Evolutionary conservation across 805 yeast genomes (phyloP).

Genomic region (Kregervanrija pseudodelftensis): DNA sequence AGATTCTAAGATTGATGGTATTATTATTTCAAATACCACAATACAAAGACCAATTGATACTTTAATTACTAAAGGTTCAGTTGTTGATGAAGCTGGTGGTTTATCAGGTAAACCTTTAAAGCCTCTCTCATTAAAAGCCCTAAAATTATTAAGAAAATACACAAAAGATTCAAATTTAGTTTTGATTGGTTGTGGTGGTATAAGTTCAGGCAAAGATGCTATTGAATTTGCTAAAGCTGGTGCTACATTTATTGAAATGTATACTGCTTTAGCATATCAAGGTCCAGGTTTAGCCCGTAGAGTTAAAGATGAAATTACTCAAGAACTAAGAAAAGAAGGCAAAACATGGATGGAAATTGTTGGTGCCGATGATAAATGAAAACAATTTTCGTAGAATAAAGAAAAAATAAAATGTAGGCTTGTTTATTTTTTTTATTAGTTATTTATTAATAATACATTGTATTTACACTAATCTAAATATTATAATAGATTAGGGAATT

Average conservation of each 20-base stretch:
- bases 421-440: neutral
- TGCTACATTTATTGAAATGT: constrained; percentile 80
- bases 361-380: constrained; percentile 47
- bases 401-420: neutral
- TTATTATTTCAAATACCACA: constrained; percentile 88
- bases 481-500: neutral
- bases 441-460: neutral
- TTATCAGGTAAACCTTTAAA: constrained; percentile 90
- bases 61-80: constrained; percentile 42
- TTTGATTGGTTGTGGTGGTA: constrained; percentile 92
- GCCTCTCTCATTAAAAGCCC: constrained; percentile 65
- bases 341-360: constrained; percentile 79
- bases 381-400: neutral
- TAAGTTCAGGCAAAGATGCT: constrained; percentile 80
- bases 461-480: neutral
- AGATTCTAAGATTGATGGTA: constrained; percentile 77
- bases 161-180: constrained; percentile 69
- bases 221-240: constrained; percentile 91
- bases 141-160: constrained; percentile 63
- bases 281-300: constrained; percentile 79
- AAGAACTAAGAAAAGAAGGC: constrained; percentile 61
- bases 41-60: constrained; percentile 62
- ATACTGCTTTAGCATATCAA: constrained; percentile 85
- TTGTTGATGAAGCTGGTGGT: constrained; percentile 69
- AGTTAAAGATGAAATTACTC: constrained; percentile 51